phyloP scores from a whole-genome alignment of 1,284 basidiomycete genomes.

The Papiliotrema nemorosa region DNA sequence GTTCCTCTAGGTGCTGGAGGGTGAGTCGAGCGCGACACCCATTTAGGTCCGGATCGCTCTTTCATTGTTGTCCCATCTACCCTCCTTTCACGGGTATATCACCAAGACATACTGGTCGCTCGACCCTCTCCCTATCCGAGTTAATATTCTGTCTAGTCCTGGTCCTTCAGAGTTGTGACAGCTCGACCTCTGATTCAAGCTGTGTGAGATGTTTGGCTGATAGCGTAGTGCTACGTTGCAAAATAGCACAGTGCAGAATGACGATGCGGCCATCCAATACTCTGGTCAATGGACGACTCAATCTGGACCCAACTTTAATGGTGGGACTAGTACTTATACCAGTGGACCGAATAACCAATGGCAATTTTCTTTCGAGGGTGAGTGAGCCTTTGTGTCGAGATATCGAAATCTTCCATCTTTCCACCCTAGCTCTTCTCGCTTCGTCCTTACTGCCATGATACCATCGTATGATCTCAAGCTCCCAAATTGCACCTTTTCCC shows the following conservation, averaged over 20 bases:
- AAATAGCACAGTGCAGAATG: slow-evolving; percentile 45
- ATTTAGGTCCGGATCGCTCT: too few relatives aligned
- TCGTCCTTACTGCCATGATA: background rate
- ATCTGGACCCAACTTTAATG: slow-evolving; percentile 35
- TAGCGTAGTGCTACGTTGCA: slow-evolving; percentile 32
- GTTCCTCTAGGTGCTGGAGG: slow-evolving; percentile 34
- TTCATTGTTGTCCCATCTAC: too few relatives aligned
- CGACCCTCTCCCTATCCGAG: too few relatives aligned
- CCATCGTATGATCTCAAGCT: background rate
- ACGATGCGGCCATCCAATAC: slow-evolving; percentile 31
- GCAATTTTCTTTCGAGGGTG: slow-evolving; percentile 38
- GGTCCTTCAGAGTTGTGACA: too few relatives aligned
- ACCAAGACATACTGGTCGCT: too few relatives aligned
- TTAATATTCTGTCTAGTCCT: too few relatives aligned
- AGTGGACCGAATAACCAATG: slow-evolving; percentile 31
- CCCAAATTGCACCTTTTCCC: too few relatives aligned
- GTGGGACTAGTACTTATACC: slow-evolving; percentile 41
- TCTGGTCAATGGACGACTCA: slow-evolving; percentile 45
- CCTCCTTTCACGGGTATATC: too few relatives aligned
- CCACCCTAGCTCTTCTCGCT: background rate
- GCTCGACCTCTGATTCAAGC: too few relatives aligned
- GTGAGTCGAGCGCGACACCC: slow-evolving; percentile 20
- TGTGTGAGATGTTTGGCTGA: background rate
- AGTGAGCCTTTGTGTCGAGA: background rate
- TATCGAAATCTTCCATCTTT: too few relatives aligned